Conservation (phyloP, 2,329 filamentous ascomycete species). For the Gaeumannomyces sp. region DNA sequence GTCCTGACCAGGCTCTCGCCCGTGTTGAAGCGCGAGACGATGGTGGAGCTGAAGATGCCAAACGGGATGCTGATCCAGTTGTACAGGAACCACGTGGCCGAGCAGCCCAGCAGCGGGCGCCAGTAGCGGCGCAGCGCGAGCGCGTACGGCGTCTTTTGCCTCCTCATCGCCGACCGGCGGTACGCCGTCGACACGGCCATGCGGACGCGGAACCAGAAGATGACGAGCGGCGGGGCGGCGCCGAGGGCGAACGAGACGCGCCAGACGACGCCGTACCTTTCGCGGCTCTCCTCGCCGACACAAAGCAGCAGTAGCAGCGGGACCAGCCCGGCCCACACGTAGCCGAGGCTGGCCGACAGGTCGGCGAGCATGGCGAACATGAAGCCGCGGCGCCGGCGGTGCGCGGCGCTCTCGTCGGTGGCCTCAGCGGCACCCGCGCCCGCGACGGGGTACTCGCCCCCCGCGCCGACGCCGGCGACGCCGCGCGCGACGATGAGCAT, state of each 20-base stretch:
- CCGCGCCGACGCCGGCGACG: conserved; percentile 36
- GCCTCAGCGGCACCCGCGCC: conserved; percentile 45
- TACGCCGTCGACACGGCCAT: conserved; percentile 46
- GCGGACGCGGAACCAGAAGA: conserved; percentile 46
- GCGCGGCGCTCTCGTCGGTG: conserved; percentile 36
- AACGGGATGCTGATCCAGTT: conserved; percentile 51
- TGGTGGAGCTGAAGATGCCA: conserved; percentile 48
- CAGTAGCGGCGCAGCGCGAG: conserved; percentile 42
- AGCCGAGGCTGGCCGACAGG: conserved; percentile 38
- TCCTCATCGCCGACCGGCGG: conserved; percentile 30
- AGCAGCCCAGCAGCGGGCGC: conserved; percentile 40
- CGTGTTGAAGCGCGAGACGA: conserved; percentile 36
- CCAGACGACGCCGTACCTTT: conserved; percentile 34
- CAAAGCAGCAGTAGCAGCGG: conserved; percentile 45
- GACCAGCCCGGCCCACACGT: conserved; percentile 42
- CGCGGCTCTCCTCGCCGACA: conserved; percentile 24
- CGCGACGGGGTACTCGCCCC: conserved; percentile 48
- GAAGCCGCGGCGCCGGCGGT: conserved; percentile 28
- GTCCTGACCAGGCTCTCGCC: conserved; percentile 35
- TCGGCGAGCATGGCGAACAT: conserved; percentile 51
- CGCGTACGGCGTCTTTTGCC: conserved; percentile 38
- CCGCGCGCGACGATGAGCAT: conserved; percentile 40
- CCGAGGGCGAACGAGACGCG: conserved; percentile 44
- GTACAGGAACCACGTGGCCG: conserved; percentile 45
- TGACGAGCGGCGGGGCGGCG: conserved; percentile 39